Percentiles rank a stretch among this genome's conserved stretches.
These are phyloP conservation scores for Erythrophleum ivorense DNA, from an alignment of 331 rosid genomes.

Conservation along the genomic window DNA sequence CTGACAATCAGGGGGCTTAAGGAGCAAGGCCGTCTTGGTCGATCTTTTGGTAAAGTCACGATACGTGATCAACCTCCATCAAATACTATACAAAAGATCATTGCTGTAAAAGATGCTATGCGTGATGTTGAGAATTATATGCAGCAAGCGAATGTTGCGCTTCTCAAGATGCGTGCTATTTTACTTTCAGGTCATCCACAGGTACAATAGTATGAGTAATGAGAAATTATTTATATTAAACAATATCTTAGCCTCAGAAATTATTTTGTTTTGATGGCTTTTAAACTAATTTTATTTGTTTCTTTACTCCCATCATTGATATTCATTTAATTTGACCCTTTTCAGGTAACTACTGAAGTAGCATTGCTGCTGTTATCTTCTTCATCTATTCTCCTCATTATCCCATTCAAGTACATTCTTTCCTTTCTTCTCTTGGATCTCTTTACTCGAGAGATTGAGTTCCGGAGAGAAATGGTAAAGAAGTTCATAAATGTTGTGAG, in stretches of 20 bases:
- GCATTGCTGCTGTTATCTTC: constrained; percentile 73
- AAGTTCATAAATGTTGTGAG: constrained; percentile 61
- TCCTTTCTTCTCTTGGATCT: constrained; percentile 76
- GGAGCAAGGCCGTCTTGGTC: constrained; percentile 98
- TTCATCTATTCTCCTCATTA: constrained; percentile 61
- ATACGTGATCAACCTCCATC: constrained; percentile 96
- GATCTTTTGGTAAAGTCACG: constrained; percentile 80
- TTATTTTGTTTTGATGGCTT: neutral
- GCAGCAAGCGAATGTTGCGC: constrained; percentile 81
- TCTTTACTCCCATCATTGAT: constrained; percentile 24
- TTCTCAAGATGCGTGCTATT: constrained; percentile 81
- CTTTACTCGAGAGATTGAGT: constrained; percentile 86
- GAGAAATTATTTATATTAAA: constrained; percentile 28
- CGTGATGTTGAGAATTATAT: constrained; percentile 75
- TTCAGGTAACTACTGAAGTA: constrained; percentile 91
- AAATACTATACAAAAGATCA: constrained; percentile 90
- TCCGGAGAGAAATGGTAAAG: constrained; percentile 80
- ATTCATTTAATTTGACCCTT: constrained; percentile 33
- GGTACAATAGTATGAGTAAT: constrained; percentile 52
- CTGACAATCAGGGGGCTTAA: constrained; percentile 82
- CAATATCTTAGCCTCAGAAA: constrained; percentile 3
- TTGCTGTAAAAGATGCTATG: constrained; percentile 96
- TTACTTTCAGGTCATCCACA: constrained; percentile 94
- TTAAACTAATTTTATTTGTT: neutral
- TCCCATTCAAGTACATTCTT: constrained; percentile 85